A percentile compares a stretch with the other conserved stretches of the same genome.
Conservation (phyloP, 345 rosid genomes). For the Odontarrhena argentea region DNA sequence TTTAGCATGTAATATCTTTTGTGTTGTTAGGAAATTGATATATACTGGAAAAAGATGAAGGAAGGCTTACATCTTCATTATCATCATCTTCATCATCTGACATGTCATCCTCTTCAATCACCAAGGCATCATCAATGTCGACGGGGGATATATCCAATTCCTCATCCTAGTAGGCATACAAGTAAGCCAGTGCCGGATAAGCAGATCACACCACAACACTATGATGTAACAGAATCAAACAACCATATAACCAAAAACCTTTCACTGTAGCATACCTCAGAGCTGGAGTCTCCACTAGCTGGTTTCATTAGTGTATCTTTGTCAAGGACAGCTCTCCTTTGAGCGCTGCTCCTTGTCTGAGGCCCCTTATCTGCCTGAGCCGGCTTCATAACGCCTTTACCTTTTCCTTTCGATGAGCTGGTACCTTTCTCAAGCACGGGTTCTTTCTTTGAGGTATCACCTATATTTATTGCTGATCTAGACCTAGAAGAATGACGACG, state of each 20-base stretch:
- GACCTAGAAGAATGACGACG: constrained; percentile 87
- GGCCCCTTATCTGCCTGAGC: constrained; percentile 86
- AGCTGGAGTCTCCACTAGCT: constrained; percentile 72
- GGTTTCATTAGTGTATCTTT: constrained; percentile 78
- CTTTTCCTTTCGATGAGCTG: constrained; percentile 91
- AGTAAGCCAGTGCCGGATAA: constrained; percentile 1
- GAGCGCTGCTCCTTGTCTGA: constrained; percentile 91
- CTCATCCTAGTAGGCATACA: constrained; percentile 70
- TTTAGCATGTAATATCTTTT: constrained; percentile 12
- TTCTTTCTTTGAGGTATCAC: constrained; percentile 70
- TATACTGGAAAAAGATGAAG: constrained; percentile 3
- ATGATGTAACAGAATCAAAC: constrained; percentile 20
- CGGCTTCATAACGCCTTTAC: constrained; percentile 92
- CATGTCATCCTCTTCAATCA: constrained; percentile 97
- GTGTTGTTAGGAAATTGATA: constrained; percentile 12
- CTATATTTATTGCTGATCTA: constrained; percentile 77
- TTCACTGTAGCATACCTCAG: constrained; percentile 68
- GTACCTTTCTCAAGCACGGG: constrained; percentile 65
- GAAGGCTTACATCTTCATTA: constrained; percentile 82
- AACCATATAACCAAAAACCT: constrained; percentile 15
- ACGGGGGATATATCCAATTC: constrained; percentile 87
- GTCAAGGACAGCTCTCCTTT: constrained; percentile 79
- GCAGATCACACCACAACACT: constrained; percentile 29
- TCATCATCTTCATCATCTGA: constrained; percentile 96
- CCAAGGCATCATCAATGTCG: constrained; percentile 90